Conservation (phyloP, 2,329 filamentous ascomycete genomes). For the Neonectria ditissima region DNA sequence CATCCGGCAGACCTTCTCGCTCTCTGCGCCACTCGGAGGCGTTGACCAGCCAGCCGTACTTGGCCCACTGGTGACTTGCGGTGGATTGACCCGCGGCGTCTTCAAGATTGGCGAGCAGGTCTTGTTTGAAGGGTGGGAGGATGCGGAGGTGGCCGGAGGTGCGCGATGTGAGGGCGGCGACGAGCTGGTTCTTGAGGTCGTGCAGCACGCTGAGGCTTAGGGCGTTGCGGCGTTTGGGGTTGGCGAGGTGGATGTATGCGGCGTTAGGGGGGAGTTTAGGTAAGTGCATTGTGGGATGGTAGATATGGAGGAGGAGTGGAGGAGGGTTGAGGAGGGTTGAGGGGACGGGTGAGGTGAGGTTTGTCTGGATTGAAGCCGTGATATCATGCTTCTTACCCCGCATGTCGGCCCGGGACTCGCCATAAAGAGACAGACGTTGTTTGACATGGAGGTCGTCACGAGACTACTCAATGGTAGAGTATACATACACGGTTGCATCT, state of each 20-base stretch:
- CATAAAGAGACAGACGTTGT: too few relatives aligned
- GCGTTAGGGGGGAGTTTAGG: slow-evolving; percentile 33
- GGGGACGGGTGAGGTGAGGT: not conserved
- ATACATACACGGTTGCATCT: too few relatives aligned
- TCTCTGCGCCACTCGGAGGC: slow-evolving; percentile 38
- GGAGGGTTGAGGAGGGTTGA: not conserved
- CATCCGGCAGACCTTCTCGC: slow-evolving; percentile 35
- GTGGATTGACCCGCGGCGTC: not conserved
- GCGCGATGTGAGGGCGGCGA: slow-evolving; percentile 29
- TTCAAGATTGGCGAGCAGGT: slow-evolving; percentile 20
- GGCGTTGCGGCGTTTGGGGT: slow-evolving; percentile 40
- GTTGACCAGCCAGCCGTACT: slow-evolving; percentile 38
- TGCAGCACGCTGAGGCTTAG: slow-evolving; percentile 34
- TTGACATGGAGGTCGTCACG: not conserved
- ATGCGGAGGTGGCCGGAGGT: slow-evolving; percentile 25
- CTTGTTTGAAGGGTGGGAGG: slow-evolving; percentile 30
- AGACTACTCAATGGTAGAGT: too few relatives aligned
- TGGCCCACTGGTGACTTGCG: slow-evolving; percentile 20
- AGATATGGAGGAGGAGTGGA: not conserved
- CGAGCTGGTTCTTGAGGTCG: slow-evolving; percentile 37
- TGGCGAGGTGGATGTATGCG: slow-evolving; percentile 37
- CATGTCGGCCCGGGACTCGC: too few relatives aligned
- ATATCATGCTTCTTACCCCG: not conserved
- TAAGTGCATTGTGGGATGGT: slow-evolving; percentile 29
- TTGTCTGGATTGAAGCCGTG: not conserved